phyloP scores from a whole-genome alignment of 768 basidiomycete species.

The Tylopilus sp. region DNA sequence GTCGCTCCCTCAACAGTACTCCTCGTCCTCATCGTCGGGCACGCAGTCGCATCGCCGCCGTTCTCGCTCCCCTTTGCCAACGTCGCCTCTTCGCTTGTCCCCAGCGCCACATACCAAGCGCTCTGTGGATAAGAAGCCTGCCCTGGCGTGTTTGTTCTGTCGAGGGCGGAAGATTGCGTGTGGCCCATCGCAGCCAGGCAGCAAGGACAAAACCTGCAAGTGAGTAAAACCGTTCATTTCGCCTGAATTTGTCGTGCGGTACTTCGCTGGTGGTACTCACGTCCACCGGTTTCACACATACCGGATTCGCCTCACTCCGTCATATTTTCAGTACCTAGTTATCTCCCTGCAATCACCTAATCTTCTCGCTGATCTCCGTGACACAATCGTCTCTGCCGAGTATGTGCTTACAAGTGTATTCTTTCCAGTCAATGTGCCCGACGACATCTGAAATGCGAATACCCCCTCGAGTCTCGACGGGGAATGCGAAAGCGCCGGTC shows the following conservation, averaged over 20 bases:
- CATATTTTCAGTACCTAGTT: not conserved
- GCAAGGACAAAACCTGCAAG: slow-evolving; percentile 62
- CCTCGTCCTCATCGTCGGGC: slow-evolving; percentile 8
- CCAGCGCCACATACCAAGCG: slow-evolving; percentile 25
- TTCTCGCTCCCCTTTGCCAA: slow-evolving; percentile 28
- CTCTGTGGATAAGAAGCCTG: slow-evolving; percentile 49
- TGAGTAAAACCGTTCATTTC: slow-evolving; percentile 35
- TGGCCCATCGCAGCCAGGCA: slow-evolving; percentile 52
- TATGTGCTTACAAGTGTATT: slow-evolving; percentile 24
- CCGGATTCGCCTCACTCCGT: slow-evolving; percentile 9
- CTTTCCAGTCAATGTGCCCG: slow-evolving; percentile 64
- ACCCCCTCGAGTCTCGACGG: slow-evolving; percentile 65
- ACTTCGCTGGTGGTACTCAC: slow-evolving; percentile 6
- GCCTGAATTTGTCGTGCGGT: not conserved
- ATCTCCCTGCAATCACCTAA: slow-evolving; percentile 23
- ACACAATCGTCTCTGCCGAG: slow-evolving; percentile 6
- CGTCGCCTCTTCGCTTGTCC: slow-evolving; percentile 17
- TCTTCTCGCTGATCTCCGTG: slow-evolving; percentile 28
- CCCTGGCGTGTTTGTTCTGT: slow-evolving; percentile 63
- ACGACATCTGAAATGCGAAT: slow-evolving; percentile 66
- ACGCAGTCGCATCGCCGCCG: slow-evolving; percentile 21
- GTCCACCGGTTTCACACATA: slow-evolving; percentile 13
- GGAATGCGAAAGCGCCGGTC: slow-evolving; percentile 53
- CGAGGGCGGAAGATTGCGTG: slow-evolving; percentile 69
- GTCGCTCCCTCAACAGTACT: slow-evolving; percentile 10